These are phyloP conservation scores for Ampelomyces quisqualis DNA, from an alignment of 2,329 filamentous ascomycete species.

Conservation along the genomic window DNA sequence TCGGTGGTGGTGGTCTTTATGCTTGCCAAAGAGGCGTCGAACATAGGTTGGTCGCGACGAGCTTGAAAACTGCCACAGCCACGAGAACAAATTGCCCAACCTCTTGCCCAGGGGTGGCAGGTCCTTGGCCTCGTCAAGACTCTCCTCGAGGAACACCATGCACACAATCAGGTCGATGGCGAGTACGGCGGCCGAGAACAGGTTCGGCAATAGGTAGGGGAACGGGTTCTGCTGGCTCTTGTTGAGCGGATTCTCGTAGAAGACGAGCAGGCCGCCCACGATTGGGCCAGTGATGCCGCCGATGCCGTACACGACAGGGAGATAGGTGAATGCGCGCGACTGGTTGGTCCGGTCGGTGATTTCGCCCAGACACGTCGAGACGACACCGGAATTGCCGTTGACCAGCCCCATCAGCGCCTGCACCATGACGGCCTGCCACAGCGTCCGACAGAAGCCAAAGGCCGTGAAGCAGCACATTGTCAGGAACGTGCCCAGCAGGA, in stretches of 20 bases:
- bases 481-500: slow-evolving; percentile 77
- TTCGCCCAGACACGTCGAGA: slow-evolving; percentile 91
- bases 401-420: slow-evolving; percentile 89
- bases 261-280: slow-evolving; percentile 81
- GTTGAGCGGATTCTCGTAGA: slow-evolving; percentile 59
- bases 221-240: slow-evolving; percentile 58
- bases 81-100: slow-evolving; percentile 62
- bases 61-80: slow-evolving; percentile 69
- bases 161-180: slow-evolving; percentile 71
- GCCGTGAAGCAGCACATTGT: slow-evolving; percentile 77
- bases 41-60: slow-evolving; percentile 61
- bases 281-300: slow-evolving; percentile 91
- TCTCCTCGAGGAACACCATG: slow-evolving; percentile 83
- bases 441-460: slow-evolving; percentile 81
- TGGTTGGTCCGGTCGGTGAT: slow-evolving; percentile 95
- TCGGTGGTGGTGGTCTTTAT: slow-evolving; percentile 27
- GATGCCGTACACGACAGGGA: slow-evolving; percentile 93
- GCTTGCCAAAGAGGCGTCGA: slow-evolving; percentile 40
- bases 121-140: slow-evolving; percentile 65
- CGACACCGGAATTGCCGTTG: slow-evolving; percentile 92
- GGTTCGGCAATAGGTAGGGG: slow-evolving; percentile 83
- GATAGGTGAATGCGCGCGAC: slow-evolving; percentile 86
- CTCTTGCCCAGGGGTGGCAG: slow-evolving; percentile 62
- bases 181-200: slow-evolving; percentile 73
- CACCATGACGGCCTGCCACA: slow-evolving; percentile 82